Conservation (phyloP, 345 rosid species). For the Ceriops zippeliana region DNA sequence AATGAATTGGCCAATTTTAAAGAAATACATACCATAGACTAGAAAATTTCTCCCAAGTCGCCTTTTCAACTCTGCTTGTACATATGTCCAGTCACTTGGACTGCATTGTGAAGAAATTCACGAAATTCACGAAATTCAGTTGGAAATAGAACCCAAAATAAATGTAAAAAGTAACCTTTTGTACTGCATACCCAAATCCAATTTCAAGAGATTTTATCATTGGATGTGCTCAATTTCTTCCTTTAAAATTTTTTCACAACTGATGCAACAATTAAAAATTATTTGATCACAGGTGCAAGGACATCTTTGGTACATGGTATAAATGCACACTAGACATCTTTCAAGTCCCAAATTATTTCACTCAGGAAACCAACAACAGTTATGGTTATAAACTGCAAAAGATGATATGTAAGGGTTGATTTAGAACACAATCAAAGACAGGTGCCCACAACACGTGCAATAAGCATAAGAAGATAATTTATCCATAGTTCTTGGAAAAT, state of each 20-base stretch:
- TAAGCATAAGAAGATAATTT: too few species aligned
- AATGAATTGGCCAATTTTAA: neutral
- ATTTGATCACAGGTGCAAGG: neutral
- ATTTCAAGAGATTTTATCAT: neutral
- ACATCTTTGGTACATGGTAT: neutral
- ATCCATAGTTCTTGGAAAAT: too few species aligned
- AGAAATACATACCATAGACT: conserved; percentile 56
- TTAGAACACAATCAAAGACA: too few species aligned
- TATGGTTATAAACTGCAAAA: too few species aligned
- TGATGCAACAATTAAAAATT: neutral
- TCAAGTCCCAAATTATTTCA: too few species aligned
- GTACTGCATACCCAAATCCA: neutral
- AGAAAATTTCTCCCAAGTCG: conserved; percentile 83
- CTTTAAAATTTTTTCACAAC: neutral
- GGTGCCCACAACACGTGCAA: too few species aligned
- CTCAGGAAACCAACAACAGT: too few species aligned
- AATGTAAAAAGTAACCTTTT: neutral
- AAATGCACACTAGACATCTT: too few species aligned
- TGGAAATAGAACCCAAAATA: neutral
- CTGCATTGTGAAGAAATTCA: conserved; percentile 44
- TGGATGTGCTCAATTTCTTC: neutral
- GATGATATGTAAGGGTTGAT: too few species aligned
- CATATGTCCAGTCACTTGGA: conserved; percentile 92
- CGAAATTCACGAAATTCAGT: conserved; percentile 16
- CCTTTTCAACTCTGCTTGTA: conserved; percentile 87